Evolutionary conservation across 1,139 yeast genomes (phyloP).

Genomic region (Kodamaea suecica): DNA sequence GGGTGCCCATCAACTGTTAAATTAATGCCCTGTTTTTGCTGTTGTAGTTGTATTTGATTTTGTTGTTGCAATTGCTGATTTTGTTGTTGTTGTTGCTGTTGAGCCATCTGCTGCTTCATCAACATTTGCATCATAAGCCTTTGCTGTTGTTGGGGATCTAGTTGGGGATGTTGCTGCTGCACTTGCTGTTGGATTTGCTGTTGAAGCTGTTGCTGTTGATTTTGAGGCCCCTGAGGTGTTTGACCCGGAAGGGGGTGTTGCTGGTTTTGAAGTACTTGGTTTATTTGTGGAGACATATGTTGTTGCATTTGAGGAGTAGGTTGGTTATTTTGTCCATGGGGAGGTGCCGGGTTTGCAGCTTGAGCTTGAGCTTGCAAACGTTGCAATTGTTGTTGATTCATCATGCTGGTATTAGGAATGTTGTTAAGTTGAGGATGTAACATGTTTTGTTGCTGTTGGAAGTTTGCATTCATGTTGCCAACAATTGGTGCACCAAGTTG

Average conservation of each 20-base stretch:
- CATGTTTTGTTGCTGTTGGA: conserved; percentile 6
- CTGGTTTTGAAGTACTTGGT: conserved; percentile 8
- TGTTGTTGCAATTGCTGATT: conserved; percentile 13
- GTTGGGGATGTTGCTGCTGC: conserved; percentile 11
- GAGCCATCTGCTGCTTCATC: conserved; percentile 22
- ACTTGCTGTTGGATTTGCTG: conserved; percentile 10
- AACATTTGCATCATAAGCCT: conserved; percentile 24
- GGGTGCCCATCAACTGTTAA: conserved; percentile 15
- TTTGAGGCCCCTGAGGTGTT: conserved; percentile 8
- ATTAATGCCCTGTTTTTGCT: conserved; percentile 14
- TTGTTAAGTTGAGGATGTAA: conserved; percentile 5
- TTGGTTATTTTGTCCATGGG: too few relatives aligned
- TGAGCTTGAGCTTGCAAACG: conserved; percentile 10
- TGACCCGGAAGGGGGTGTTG: conserved; percentile 4
- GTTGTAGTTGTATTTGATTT: conserved; percentile 8
- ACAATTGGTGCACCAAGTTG: too few relatives aligned
- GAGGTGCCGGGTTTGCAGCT: conserved; percentile 4
- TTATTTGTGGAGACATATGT: conserved; percentile 11
- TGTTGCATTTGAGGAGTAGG: conserved; percentile 12
- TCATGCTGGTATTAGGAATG: conserved; percentile 1
- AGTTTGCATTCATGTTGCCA: conserved; percentile 2
- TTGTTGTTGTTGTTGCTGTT: conserved; percentile 16
- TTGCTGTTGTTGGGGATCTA: conserved; percentile 17
- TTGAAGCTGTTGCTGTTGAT: conserved; percentile 10
- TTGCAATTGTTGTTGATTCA: conserved; percentile 8